Percentiles rank a stretch among this genome's conserved stretches.
These are phyloP conservation scores for Solanum hybrid DNA, from an alignment of 305 asterid species.

Conservation along the genomic window DNA sequence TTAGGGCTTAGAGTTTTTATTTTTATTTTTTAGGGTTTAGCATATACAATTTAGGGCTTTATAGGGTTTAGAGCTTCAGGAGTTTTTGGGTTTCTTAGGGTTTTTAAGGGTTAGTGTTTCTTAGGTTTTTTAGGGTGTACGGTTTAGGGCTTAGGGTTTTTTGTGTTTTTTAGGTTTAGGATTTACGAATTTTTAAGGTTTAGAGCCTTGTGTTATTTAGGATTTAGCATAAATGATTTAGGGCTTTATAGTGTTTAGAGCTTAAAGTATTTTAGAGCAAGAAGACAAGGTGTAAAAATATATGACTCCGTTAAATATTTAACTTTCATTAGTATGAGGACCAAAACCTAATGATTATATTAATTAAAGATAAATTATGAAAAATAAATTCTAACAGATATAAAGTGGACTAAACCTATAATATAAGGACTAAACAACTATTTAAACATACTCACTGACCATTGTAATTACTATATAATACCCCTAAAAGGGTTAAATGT, in stretches of 20 bases:
- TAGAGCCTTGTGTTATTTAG: no score
- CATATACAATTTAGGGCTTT: no score
- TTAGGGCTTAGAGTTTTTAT: no score
- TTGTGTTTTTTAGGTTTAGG: no score
- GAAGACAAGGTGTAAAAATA: neutral
- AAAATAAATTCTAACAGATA: no score
- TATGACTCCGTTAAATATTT: no score
- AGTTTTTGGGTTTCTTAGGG: no score
- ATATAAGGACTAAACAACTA: neutral
- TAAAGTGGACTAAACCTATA: neutral
- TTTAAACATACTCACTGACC: neutral
- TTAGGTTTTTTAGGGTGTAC: neutral
- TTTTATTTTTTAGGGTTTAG: neutral
- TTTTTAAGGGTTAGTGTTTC: neutral
- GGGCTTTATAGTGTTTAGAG: no score
- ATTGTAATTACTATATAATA: neutral
- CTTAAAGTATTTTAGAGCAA: no score
- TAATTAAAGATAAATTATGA: neutral
- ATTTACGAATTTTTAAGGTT: no score
- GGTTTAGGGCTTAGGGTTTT: neutral
- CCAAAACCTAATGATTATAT: neutral
- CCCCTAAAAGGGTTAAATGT: neutral
- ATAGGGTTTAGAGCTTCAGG: neutral
- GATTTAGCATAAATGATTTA: no score
- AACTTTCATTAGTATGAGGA: neutral